Evolutionary conservation across 2,329 filamentous ascomycete genomes (phyloP).

Genomic region (Hymenoscyphus infarciens): DNA sequence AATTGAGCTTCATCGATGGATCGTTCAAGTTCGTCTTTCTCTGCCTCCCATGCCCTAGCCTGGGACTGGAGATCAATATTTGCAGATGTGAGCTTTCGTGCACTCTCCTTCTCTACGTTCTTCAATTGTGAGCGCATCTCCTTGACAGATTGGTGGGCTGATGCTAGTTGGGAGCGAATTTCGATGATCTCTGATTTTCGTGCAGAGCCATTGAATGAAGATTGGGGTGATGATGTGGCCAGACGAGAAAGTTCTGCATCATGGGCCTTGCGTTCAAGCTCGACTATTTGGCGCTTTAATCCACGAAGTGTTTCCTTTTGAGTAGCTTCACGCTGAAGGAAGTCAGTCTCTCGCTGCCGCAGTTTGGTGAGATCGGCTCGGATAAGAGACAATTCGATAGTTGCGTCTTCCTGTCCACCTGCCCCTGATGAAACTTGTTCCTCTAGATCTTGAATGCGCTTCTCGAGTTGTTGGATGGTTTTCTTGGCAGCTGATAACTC

Average conservation of each 20-base stretch:
- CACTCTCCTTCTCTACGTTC: slow-evolving; percentile 42
- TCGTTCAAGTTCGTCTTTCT: slow-evolving; percentile 36
- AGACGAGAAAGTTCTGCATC: slow-evolving; percentile 57
- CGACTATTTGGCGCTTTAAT: slow-evolving; percentile 61
- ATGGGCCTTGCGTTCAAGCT: slow-evolving; percentile 65
- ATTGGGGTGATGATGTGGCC: slow-evolving; percentile 43
- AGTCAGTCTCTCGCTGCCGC: slow-evolving; percentile 61
- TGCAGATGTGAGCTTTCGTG: slow-evolving; percentile 41
- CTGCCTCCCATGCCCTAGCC: slow-evolving; percentile 37
- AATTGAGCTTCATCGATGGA: slow-evolving; percentile 45
- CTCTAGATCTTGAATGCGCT: slow-evolving; percentile 47
- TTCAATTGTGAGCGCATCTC: slow-evolving; percentile 51
- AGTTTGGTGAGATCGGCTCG: slow-evolving; percentile 60
- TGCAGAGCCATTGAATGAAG: slow-evolving; percentile 49
- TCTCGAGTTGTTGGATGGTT: slow-evolving; percentile 63
- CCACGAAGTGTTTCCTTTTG: slow-evolving; percentile 60
- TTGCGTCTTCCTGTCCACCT: slow-evolving; percentile 40
- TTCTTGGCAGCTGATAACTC: slow-evolving; percentile 50
- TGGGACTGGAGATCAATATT: slow-evolving; percentile 50
- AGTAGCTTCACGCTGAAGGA: slow-evolving; percentile 60
- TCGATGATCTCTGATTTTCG: slow-evolving; percentile 55
- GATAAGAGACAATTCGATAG: slow-evolving; percentile 55
- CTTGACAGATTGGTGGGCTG: slow-evolving; percentile 56
- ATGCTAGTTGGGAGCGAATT: slow-evolving; percentile 57
- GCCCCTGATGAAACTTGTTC: slow-evolving; percentile 36